Conservation (phyloP, 805 yeast genomes). For the Candida qinlingensis region DNA sequence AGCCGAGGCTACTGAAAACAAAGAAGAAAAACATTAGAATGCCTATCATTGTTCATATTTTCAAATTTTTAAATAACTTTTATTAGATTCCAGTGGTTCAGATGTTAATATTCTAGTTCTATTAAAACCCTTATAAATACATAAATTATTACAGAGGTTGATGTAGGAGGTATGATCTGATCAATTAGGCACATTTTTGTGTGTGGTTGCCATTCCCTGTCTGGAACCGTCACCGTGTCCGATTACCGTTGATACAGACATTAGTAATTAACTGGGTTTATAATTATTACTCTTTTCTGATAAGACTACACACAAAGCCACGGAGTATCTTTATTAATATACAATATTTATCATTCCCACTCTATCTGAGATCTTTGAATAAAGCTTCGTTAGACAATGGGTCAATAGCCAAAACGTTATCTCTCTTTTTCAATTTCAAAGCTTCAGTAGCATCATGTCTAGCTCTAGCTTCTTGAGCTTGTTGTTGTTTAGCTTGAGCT, state of each 20-base stretch:
- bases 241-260: too few species aligned
- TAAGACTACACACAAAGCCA: too few species aligned
- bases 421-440: constrained; percentile 71
- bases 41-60: background rate
- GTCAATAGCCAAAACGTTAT: constrained; percentile 67
- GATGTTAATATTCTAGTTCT: background rate
- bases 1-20: constrained; percentile 30
- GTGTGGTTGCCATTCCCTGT: too few species aligned
- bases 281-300: too few species aligned
- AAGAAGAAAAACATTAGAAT: constrained; percentile 25
- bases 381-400: constrained; percentile 76
- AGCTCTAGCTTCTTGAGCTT: constrained; percentile 71
- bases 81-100: background rate
- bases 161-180: too few species aligned
- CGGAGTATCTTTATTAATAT: background rate
- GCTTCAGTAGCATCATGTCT: constrained; percentile 78
- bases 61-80: background rate
- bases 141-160: too few species aligned
- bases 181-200: too few species aligned
- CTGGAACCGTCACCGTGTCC: too few species aligned
- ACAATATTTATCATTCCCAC: background rate
- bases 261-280: too few species aligned
- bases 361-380: constrained; percentile 42
- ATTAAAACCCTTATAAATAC: background rate
- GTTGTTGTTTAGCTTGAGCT: constrained; percentile 76